Conservation (phyloP, 73 alveolate genomes). For the Paramecium biaurelia region DNA sequence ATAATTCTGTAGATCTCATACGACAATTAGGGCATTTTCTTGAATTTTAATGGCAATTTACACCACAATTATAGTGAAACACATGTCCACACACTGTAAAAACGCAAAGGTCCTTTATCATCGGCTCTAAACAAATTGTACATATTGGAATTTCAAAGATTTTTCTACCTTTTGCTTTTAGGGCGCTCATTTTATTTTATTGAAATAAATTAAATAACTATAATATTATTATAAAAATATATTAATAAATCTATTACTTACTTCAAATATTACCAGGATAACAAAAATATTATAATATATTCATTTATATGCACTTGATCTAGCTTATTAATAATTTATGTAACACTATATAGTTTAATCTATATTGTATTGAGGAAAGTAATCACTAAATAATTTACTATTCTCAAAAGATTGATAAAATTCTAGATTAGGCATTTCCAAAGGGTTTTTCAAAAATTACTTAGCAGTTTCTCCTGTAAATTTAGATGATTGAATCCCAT, state of each 20-base stretch:
- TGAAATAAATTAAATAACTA: not conserved
- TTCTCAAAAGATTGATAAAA: slow-evolving; percentile 20
- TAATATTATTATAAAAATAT: too few relatives aligned
- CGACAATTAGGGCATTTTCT: slow-evolving; percentile 17
- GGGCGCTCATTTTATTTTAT: not conserved
- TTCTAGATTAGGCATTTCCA: slow-evolving; percentile 19
- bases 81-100: slow-evolving; percentile 24
- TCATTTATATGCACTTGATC: not conserved
- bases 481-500: not conserved
- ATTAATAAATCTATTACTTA: not conserved
- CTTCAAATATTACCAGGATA: not conserved
- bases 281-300: not conserved
- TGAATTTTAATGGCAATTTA: not conserved
- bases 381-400: not conserved
- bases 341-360: slow-evolving; percentile 23
- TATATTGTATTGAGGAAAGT: not conserved
- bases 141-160: slow-evolving; percentile 24
- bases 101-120: not conserved
- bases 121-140: not conserved
- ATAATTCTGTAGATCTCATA: not conserved
- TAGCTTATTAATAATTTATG: not conserved
- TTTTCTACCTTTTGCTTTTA: slow-evolving; percentile 10
- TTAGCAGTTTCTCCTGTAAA: slow-evolving; percentile 51
- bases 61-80: slow-evolving; percentile 8
- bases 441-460: not conserved